These are phyloP conservation scores for Neonectria magnoliae DNA, from an alignment of 2,329 filamentous ascomycete genomes.

Conservation along the genomic window DNA sequence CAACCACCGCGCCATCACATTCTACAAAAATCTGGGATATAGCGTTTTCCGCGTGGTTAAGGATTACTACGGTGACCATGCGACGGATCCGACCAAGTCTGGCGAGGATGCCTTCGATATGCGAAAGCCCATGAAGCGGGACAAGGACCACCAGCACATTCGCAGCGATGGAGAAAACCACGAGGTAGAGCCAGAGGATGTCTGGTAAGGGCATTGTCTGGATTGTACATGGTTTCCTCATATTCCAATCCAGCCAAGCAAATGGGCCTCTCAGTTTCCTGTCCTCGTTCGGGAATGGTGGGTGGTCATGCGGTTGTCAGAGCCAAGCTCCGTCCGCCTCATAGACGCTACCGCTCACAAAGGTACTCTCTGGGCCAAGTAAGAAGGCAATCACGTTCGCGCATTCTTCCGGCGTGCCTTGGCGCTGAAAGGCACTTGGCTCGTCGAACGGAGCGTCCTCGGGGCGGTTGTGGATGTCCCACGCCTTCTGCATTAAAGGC, in stretches of 20 bases:
- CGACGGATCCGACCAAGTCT: conserved; percentile 67
- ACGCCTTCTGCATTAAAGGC: conserved; percentile 58
- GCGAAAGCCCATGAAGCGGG: conserved; percentile 88
- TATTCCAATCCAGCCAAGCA: conserved; percentile 55
- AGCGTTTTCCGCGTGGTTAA: conserved; percentile 88
- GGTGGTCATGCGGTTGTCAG: conserved; percentile 26
- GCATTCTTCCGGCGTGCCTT: conserved; percentile 54
- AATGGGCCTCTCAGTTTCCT: not conserved
- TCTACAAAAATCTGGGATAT: conserved; percentile 94
- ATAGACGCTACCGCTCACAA: conserved; percentile 53
- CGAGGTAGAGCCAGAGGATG: conserved; percentile 82
- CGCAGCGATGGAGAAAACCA: conserved; percentile 83
- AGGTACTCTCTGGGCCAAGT: conserved; percentile 48
- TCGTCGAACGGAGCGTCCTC: conserved; percentile 54
- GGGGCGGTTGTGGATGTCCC: conserved; percentile 48
- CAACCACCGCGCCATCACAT: conserved; percentile 85
- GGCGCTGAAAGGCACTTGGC: conserved; percentile 53
- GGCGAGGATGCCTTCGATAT: conserved; percentile 96
- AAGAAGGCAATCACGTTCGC: conserved; percentile 49
- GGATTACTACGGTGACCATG: conserved; percentile 92
- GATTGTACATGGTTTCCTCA: conserved; percentile 10
- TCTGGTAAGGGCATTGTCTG: conserved; percentile 67
- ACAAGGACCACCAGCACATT: conserved; percentile 79
- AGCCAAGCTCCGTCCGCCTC: conserved; percentile 58
- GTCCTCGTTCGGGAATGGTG: not conserved